These are phyloP conservation scores for Leccinum proliferum DNA, from an alignment of 1,284 basidiomycete genomes.

Conservation along the genomic window DNA sequence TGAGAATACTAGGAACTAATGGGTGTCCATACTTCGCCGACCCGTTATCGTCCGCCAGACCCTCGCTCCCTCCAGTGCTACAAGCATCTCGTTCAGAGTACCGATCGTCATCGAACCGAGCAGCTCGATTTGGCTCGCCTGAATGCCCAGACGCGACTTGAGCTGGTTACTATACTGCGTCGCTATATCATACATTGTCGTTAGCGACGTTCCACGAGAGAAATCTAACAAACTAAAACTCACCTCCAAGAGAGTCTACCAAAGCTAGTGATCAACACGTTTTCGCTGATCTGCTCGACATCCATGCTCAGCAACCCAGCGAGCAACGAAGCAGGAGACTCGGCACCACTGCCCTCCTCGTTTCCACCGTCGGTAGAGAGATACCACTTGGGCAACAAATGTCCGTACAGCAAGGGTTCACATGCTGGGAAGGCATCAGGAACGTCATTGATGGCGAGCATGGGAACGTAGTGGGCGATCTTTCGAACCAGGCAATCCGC, in stretches of 20 bases:
- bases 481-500: constrained; percentile 27
- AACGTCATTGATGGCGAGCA: constrained; percentile 22
- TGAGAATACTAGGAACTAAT: constrained; percentile 22
- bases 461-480: constrained; percentile 28
- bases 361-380: constrained; percentile 13
- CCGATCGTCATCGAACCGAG: constrained; percentile 27
- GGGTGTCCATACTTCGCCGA: constrained; percentile 25
- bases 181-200: neutral
- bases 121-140: constrained; percentile 28
- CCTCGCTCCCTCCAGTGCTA: constrained; percentile 4
- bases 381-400: constrained; percentile 19
- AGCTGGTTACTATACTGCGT: constrained; percentile 27
- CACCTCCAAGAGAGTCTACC: constrained; percentile 28
- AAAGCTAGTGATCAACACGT: constrained; percentile 27
- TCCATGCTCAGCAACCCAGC: constrained; percentile 22
- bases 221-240: neutral
- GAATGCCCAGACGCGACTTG: constrained; percentile 23
- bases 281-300: constrained; percentile 23
- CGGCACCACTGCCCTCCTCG: constrained; percentile 10
- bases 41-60: constrained; percentile 17
- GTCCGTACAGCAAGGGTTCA: constrained; percentile 22
- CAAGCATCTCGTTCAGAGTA: constrained; percentile 21
- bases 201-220: neutral
- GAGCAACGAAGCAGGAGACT: constrained; percentile 24
- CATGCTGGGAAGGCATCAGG: constrained; percentile 23